phyloP scores from a whole-genome alignment of 2,329 filamentous ascomycete genomes.

The Incumbomyces lentus region DNA sequence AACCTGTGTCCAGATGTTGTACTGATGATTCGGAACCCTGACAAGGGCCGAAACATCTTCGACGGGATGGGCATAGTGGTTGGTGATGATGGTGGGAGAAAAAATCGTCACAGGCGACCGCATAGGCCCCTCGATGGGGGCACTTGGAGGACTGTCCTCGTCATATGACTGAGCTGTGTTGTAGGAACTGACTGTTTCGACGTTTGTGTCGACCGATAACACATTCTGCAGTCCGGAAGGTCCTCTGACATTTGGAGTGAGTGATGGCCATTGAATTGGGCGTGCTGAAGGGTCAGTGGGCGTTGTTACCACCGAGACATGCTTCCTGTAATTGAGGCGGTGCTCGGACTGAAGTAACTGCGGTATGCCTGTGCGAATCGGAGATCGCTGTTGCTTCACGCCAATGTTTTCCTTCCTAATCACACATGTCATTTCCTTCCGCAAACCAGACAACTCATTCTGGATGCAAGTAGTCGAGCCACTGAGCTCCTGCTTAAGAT shows the following conservation, averaged over 20 bases:
- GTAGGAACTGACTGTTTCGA: background rate
- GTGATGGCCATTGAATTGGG: background rate
- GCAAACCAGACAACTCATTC: constrained; percentile 15
- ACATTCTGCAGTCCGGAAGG: constrained; percentile 3
- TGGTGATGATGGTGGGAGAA: constrained; percentile 6
- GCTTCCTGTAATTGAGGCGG: background rate
- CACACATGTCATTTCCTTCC: constrained; percentile 15
- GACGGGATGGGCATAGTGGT: background rate
- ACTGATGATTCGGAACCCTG: background rate
- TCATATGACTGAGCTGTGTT: background rate
- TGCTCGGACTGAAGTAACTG: background rate
- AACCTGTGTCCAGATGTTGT: constrained; percentile 3
- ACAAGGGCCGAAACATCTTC: background rate
- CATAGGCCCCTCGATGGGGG: background rate
- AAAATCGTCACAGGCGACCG: constrained; percentile 4
- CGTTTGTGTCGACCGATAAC: background rate
- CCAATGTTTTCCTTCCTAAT: constrained; percentile 15
- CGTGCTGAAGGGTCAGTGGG: constrained; percentile 3
- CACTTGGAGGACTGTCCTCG: background rate
- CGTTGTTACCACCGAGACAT: constrained; percentile 4
- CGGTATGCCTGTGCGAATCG: background rate
- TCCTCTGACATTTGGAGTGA: background rate
- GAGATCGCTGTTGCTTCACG: background rate
- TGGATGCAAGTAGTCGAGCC: constrained; percentile 11
- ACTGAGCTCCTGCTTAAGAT: constrained; percentile 13